phyloP scores from a whole-genome alignment of 2,329 filamentous ascomycete genomes.

The Fusarium torreyae region DNA sequence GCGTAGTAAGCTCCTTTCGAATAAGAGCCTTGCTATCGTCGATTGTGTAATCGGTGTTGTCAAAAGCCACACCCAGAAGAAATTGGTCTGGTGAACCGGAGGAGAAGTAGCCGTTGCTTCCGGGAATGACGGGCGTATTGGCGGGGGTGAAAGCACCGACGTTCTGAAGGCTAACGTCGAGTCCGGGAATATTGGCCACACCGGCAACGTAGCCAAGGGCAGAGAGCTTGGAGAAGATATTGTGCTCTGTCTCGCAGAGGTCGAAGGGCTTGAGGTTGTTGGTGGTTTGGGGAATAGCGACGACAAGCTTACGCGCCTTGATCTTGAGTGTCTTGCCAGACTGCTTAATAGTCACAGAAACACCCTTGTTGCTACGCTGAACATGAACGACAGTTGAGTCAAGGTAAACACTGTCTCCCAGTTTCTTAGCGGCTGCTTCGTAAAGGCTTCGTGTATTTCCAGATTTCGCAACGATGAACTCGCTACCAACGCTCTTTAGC shows the following conservation, averaged over 20 bases:
- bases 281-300: conserved; percentile 39
- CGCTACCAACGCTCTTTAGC: conserved; percentile 13
- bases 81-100: conserved; percentile 13
- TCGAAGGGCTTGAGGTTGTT: conserved; percentile 27
- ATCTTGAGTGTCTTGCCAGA: not conserved
- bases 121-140: conserved; percentile 23
- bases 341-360: conserved; percentile 16
- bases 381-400: conserved; percentile 23
- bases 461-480: conserved; percentile 24
- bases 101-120: conserved; percentile 13
- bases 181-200: conserved; percentile 26
- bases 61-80: conserved; percentile 11
- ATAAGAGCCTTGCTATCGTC: conserved; percentile 19
- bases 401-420: conserved; percentile 18
- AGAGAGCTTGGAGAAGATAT: conserved; percentile 34
- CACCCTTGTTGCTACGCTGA: not conserved
- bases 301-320: conserved; percentile 35
- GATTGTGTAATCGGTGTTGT: conserved; percentile 15
- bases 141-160: conserved; percentile 26
- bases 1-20: conserved; percentile 19
- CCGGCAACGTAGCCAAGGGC: conserved; percentile 27
- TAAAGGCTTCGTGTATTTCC: conserved; percentile 36
- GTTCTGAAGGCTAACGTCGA: conserved; percentile 26
- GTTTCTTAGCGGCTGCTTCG: conserved; percentile 16
- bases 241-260: conserved; percentile 5